Conservation (phyloP, 2,329 filamentous ascomycete genomes). For the Diaporthe caulivora region DNA sequence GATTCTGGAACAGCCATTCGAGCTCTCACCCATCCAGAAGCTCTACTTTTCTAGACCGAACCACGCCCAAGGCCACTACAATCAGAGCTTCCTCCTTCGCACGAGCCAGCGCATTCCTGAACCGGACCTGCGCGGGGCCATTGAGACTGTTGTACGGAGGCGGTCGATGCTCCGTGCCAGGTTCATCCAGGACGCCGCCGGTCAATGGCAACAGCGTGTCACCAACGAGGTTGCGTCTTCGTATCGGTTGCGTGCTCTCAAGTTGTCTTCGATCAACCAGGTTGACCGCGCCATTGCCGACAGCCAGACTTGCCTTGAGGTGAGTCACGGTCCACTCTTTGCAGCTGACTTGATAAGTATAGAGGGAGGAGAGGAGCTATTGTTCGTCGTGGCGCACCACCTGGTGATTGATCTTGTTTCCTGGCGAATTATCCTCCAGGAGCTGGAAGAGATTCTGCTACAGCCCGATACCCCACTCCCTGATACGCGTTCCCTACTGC, state of each 20-base stretch:
- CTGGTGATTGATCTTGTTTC: slow-evolving; percentile 57
- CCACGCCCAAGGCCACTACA: slow-evolving; percentile 50
- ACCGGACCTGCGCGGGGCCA: slow-evolving; percentile 39
- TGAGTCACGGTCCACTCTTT: slow-evolving; percentile 43
- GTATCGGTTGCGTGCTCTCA: slow-evolving; percentile 36
- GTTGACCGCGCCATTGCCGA: slow-evolving; percentile 41
- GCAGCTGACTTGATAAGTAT: slow-evolving; percentile 41
- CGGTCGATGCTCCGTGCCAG: slow-evolving; percentile 53
- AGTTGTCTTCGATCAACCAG: slow-evolving; percentile 32
- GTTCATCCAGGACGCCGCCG: slow-evolving; percentile 42
- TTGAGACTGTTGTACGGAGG: slow-evolving; percentile 44
- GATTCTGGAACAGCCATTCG: slow-evolving; percentile 49
- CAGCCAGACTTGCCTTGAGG: slow-evolving; percentile 34
- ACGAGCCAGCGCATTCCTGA: slow-evolving; percentile 42
- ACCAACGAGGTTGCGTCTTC: slow-evolving; percentile 38
- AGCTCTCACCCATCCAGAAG: slow-evolving; percentile 58
- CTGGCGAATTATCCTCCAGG: slow-evolving; percentile 57
- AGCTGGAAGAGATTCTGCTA: slow-evolving; percentile 53
- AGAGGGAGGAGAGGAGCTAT: slow-evolving; percentile 15
- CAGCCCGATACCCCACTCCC: not conserved
- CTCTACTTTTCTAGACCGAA: slow-evolving; percentile 53
- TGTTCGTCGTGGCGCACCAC: slow-evolving; percentile 51
- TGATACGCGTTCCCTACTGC: not conserved
- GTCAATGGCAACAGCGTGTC: slow-evolving; percentile 45
- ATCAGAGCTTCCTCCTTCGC: slow-evolving; percentile 56